These are phyloP conservation scores for Piloderma croceum DNA, from an alignment of 768 basidiomycete species.

Conservation along the genomic window DNA sequence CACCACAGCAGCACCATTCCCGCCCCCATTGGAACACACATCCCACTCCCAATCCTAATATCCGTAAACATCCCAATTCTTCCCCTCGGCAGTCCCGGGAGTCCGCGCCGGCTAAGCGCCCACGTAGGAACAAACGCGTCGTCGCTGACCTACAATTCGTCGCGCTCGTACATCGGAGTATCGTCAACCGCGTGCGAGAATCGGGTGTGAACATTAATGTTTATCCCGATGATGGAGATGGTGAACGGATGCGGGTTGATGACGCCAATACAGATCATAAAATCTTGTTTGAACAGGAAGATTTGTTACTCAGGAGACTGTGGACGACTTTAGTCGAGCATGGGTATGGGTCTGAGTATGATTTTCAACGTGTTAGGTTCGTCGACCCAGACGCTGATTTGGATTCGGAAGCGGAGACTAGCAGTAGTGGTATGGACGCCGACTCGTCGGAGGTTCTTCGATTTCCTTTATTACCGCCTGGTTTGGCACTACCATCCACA, in stretches of 20 bases:
- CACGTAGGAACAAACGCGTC: constrained; percentile 18
- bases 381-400: constrained; percentile 6
- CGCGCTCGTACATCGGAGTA: constrained; percentile 31
- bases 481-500: too few relatives aligned
- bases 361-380: too few relatives aligned
- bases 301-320: constrained; percentile 26
- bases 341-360: too few relatives aligned
- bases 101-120: constrained; percentile 24
- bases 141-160: constrained; percentile 32
- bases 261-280: background rate
- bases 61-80: constrained; percentile 21
- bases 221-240: background rate
- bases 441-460: too few relatives aligned
- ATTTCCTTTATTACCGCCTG: too few relatives aligned
- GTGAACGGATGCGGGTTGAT: background rate
- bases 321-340: constrained; percentile 26
- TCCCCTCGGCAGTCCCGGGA: constrained; percentile 10
- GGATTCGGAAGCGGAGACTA: too few relatives aligned
- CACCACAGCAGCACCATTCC: too few relatives aligned
- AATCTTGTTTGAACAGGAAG: constrained; percentile 27
- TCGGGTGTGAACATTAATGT: background rate
- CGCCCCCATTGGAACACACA: too few relatives aligned
- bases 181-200: constrained; percentile 12
- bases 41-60: constrained; percentile 27
- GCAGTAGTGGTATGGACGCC: too few relatives aligned